Conservation (phyloP, 768 basidiomycete genomes). For the Exsudoporus frostii region DNA sequence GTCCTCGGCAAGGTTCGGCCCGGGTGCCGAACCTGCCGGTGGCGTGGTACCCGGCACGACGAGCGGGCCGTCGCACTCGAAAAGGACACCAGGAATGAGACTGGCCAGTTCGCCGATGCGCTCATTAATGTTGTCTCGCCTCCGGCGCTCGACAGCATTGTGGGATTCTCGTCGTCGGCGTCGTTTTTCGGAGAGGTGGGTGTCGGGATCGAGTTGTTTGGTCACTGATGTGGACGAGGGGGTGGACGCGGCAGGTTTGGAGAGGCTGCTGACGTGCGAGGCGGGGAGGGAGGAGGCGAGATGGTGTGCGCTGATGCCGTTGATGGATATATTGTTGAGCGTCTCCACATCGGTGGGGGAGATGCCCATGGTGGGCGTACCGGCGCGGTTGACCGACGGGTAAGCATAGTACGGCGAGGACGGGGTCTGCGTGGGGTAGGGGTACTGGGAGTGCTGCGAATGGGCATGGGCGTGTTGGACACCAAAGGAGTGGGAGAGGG, state of each 20-base stretch:
- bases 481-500: slow-evolving; percentile 29
- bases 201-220: slow-evolving; percentile 18
- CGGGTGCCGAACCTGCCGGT: slow-evolving; percentile 7
- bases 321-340: slow-evolving; percentile 18
- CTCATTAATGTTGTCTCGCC: slow-evolving; percentile 94
- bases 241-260: slow-evolving; percentile 12
- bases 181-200: slow-evolving; percentile 74
- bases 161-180: slow-evolving; percentile 80
- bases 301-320: slow-evolving; percentile 18
- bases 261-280: slow-evolving; percentile 4
- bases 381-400: slow-evolving; percentile 11
- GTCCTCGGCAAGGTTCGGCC: slow-evolving; percentile 17
- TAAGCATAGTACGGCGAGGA: slow-evolving; percentile 31
- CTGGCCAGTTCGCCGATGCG: slow-evolving; percentile 89
- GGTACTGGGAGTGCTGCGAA: slow-evolving; percentile 20
- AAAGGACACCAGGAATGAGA: slow-evolving; percentile 81
- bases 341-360: slow-evolving; percentile 27
- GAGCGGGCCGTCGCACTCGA: slow-evolving; percentile 50
- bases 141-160: slow-evolving; percentile 85
- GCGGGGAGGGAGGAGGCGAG: slow-evolving; percentile 19
- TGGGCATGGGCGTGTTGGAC: slow-evolving; percentile 33
- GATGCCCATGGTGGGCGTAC: slow-evolving; percentile 23
- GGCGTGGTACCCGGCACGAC: slow-evolving; percentile 14
- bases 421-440: slow-evolving; percentile 28
- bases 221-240: not conserved